Conservation (phyloP, 441 rosid species). For the Pelargonium exstipulatum region DNA sequence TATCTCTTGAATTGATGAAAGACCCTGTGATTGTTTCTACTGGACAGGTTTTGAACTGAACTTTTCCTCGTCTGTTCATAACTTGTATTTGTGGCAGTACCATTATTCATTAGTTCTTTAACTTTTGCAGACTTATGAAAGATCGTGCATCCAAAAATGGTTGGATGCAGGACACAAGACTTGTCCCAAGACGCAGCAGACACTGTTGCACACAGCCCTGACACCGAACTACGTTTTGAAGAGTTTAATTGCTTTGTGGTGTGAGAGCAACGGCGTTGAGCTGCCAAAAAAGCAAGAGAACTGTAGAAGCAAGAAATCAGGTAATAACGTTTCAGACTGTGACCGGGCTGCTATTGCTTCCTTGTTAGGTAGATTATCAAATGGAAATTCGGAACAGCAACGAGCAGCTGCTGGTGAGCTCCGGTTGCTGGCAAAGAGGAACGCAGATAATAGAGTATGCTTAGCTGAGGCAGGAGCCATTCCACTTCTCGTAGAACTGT, state of each 20-base stretch:
- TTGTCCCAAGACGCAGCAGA: slow-evolving; percentile 95
- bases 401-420: slow-evolving; percentile 97
- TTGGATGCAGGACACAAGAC: slow-evolving; percentile 91
- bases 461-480: slow-evolving; percentile 94
- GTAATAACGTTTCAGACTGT: slow-evolving; percentile 72
- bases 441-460: slow-evolving; percentile 86
- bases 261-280: slow-evolving; percentile 89
- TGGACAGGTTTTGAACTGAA: slow-evolving; percentile 61
- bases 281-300: slow-evolving; percentile 69
- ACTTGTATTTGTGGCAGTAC: slow-evolving; percentile 8
- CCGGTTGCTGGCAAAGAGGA: slow-evolving; percentile 84
- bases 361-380: slow-evolving; percentile 55
- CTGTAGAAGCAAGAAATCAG: slow-evolving; percentile 45
- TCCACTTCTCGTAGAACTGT: slow-evolving; percentile 77
- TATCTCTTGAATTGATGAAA: slow-evolving; percentile 94
- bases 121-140: slow-evolving; percentile 81
- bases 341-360: slow-evolving; percentile 58
- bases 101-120: slow-evolving; percentile 19
- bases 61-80: slow-evolving; percentile 2
- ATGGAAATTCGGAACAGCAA: slow-evolving; percentile 63
- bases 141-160: slow-evolving; percentile 92
- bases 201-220: slow-evolving; percentile 66
- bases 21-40: slow-evolving; percentile 99
- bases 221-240: slow-evolving; percentile 87
- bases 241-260: slow-evolving; percentile 89